Evolutionary conservation across 768 basidiomycete genomes (phyloP).

Genomic region (Lenzites betulinus): DNA sequence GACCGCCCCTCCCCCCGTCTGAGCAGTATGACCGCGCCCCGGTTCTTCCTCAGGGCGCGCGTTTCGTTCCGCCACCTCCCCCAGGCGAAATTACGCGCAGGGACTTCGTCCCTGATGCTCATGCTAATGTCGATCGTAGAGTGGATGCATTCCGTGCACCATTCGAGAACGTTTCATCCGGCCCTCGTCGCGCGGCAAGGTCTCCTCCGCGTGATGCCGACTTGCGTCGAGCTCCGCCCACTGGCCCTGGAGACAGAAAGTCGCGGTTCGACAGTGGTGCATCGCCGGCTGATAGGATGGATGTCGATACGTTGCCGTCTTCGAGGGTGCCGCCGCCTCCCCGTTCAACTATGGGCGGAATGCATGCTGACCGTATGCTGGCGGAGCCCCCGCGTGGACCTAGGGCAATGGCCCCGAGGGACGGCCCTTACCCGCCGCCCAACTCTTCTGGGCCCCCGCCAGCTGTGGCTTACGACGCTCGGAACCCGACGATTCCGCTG

Average conservation of each 20-base stretch:
- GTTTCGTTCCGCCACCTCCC: neutral
- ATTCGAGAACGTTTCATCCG: slow-evolving; percentile 7
- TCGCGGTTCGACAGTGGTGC: slow-evolving; percentile 1
- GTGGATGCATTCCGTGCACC: slow-evolving; percentile 1
- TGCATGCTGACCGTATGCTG: slow-evolving; percentile 35
- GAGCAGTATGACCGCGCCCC: neutral
- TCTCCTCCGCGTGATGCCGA: slow-evolving; percentile 2
- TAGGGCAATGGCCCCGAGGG: slow-evolving; percentile 33
- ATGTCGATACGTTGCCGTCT: slow-evolving; percentile 21
- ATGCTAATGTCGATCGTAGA: slow-evolving; percentile 3
- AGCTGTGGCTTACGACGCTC: neutral
- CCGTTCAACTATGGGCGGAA: slow-evolving; percentile 24
- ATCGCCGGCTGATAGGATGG: slow-evolving; percentile 22
- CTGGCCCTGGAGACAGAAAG: neutral
- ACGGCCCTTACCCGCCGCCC: slow-evolving; percentile 1
- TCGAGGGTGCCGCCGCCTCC: slow-evolving; percentile 16
- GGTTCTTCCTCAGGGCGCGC: neutral
- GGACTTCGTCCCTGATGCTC: neutral
- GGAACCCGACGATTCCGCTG: neutral
- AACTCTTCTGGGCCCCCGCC: neutral
- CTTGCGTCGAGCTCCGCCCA: slow-evolving; percentile 7
- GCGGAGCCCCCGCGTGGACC: slow-evolving; percentile 32
- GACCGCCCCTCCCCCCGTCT: slow-evolving; percentile 12
- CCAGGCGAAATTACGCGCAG: neutral
- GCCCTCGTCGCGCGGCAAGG: slow-evolving; percentile 13